These are phyloP conservation scores for Podila clonocystis DNA, from an alignment of 192 early-diverging fungal species.

Conservation along the genomic window DNA sequence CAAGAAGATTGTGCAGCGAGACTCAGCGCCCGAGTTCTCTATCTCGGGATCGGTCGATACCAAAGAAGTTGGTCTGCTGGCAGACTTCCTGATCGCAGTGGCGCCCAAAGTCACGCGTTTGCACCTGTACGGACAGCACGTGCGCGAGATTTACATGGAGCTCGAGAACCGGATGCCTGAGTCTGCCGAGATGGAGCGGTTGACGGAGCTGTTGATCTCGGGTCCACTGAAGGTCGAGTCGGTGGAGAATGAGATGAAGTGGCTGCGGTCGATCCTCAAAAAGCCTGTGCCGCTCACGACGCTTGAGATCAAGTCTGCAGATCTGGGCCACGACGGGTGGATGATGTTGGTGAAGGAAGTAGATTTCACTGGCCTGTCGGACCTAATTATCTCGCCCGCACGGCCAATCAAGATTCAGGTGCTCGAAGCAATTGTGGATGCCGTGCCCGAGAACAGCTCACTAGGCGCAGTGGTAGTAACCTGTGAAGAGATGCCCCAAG, in stretches of 20 bases:
- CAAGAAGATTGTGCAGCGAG: slow-evolving; percentile 19
- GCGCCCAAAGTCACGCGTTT: slow-evolving; percentile 28
- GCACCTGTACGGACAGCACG: slow-evolving; percentile 23
- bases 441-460: slow-evolving; percentile 17
- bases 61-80: slow-evolving; percentile 4
- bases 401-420: slow-evolving; percentile 22
- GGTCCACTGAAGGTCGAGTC: slow-evolving; percentile 23
- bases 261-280: slow-evolving; percentile 21
- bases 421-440: slow-evolving; percentile 19
- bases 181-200: slow-evolving; percentile 10
- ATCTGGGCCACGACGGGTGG: slow-evolving; percentile 42
- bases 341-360: slow-evolving; percentile 41
- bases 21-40: slow-evolving; percentile 3
- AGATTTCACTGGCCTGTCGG: slow-evolving; percentile 21
- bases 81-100: slow-evolving; percentile 25
- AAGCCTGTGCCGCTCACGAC: slow-evolving; percentile 21
- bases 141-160: slow-evolving; percentile 16
- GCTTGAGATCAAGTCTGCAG: slow-evolving; percentile 26
- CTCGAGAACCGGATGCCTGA: slow-evolving; percentile 21
- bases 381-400: slow-evolving; percentile 25
- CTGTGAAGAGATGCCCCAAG: not conserved
- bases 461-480: slow-evolving; percentile 5
- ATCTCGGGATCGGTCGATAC: slow-evolving; percentile 22
- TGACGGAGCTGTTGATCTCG: slow-evolving; percentile 15
- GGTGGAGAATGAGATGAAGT: slow-evolving; percentile 29